Evolutionary conservation across 768 basidiomycete species (phyloP), one percentile per base, ranked within the genome.

Genomic region (Gymnopilus dilepis): DNA sequence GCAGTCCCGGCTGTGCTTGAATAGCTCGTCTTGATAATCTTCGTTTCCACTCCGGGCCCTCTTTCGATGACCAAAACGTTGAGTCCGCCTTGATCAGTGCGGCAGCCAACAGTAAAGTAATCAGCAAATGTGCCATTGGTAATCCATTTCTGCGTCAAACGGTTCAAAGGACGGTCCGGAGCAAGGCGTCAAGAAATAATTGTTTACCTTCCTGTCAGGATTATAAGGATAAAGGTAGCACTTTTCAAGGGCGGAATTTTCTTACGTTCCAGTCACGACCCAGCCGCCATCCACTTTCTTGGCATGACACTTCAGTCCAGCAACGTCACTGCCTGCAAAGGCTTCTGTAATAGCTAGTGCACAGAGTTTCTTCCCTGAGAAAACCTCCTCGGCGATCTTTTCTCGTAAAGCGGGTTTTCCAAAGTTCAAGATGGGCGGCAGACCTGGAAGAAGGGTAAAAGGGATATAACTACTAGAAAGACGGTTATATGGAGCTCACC

Each of bases 1-100:
- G 86, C 88, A 1, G 96, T 97, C 9, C 96, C 96, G 13, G 96
- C 96, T 3, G 93, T 79, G 0, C 88, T 67, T 0, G 94, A 95
- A 74, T 99, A 78, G 12, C 73, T 72, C 2, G 92, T 94, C 77
- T 91, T 91, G 77, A 95, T 88, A 15, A 82, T 82, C 69, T 86
- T 90, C 11, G 94, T 95, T 67, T 91, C 89, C 52, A 97, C 82
- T 15, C 83, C 84, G 40, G 71, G 71, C 21, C 74, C 77, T 9
- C 77, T 70, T 50, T 74, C 69, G 47, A 76, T 68, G 19, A 76
- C 48, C n/a, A 74, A 58, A 41, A 72, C 67, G 8, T 69, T 72
- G 31, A 69, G 53, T 19, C 64, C 69, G 7, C 80, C 67, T 60
- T 85, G 78, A 17, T 86, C 84, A 13, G 82, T 85, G 52, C 77